Evolutionary conservation across 2,329 filamentous ascomycete genomes (phyloP).

Genomic region (Lachnellula subtilissima): DNA sequence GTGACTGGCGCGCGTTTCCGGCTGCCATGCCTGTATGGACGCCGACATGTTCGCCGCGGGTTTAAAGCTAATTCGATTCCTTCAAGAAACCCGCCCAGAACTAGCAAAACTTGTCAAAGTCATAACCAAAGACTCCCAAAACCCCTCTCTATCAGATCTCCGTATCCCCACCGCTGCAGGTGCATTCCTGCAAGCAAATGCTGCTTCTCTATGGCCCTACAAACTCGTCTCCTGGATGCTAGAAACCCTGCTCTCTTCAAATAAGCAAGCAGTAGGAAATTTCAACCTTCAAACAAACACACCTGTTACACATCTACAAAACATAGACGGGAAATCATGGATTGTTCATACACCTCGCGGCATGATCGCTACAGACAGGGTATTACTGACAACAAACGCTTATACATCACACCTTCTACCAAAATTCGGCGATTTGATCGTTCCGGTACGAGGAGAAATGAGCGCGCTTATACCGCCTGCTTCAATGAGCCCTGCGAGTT

Average conservation of each 20-base stretch:
- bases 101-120: slow-evolving; percentile 43
- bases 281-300: slow-evolving; percentile 71
- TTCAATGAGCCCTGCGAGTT: slow-evolving; percentile 21
- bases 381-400: slow-evolving; percentile 77
- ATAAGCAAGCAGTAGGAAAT: slow-evolving; percentile 11
- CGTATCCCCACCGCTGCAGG: slow-evolving; percentile 54
- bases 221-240: slow-evolving; percentile 73
- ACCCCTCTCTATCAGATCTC: slow-evolving; percentile 43
- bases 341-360: slow-evolving; percentile 65
- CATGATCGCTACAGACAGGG: slow-evolving; percentile 53
- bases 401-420: slow-evolving; percentile 77
- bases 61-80: slow-evolving; percentile 43
- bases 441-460: slow-evolving; percentile 73
- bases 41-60: slow-evolving; percentile 50
- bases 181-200: slow-evolving; percentile 59
- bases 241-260: slow-evolving; percentile 35
- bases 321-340: slow-evolving; percentile 41
- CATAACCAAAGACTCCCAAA: slow-evolving; percentile 28
- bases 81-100: slow-evolving; percentile 50
- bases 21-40: slow-evolving; percentile 60
- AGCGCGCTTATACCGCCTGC: slow-evolving; percentile 57
- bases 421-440: slow-evolving; percentile 62
- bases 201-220: slow-evolving; percentile 75
- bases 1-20: slow-evolving; percentile 64
- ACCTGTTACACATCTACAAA: slow-evolving; percentile 50